Percentiles rank a stretch among this genome's conserved stretches.
Evolutionary conservation across 1,139 yeast genomes (phyloP).

Genomic region (Keqinozyma sinolaborantium): DNA sequence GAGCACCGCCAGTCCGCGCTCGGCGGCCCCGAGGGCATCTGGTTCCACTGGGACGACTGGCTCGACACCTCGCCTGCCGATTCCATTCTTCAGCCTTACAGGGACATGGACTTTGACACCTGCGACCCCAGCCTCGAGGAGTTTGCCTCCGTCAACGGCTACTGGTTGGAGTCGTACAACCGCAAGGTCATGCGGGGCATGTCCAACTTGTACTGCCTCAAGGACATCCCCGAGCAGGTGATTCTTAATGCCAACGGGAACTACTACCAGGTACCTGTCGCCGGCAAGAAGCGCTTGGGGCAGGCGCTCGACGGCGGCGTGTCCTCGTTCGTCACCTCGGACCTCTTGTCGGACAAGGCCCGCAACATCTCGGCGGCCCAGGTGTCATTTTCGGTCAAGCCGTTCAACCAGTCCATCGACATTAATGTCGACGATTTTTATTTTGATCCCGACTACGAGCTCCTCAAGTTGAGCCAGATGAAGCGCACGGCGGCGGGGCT

Average conservation of each 20-base stretch:
- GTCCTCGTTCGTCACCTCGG: constrained; percentile 7
- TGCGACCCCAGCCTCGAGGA: constrained; percentile 20
- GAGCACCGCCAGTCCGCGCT: constrained; percentile 4
- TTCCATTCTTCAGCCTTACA: constrained; percentile 15
- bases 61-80: constrained; percentile 29
- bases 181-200: constrained; percentile 33
- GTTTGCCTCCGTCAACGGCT: constrained; percentile 31
- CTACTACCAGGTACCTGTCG: constrained; percentile 28
- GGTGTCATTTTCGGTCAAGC: constrained; percentile 4
- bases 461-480: constrained; percentile 19
- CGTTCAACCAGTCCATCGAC: constrained; percentile 10
- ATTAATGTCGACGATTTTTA: constrained; percentile 25
- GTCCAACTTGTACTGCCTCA: constrained; percentile 32
- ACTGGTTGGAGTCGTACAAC: constrained; percentile 31
- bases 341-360: constrained; percentile 10
- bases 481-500: constrained; percentile 14
- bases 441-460: constrained; percentile 29
- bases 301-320: constrained; percentile 6
- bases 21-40: constrained; percentile 19
- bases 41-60: constrained; percentile 46
- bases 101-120: constrained; percentile 15
- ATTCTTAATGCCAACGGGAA: constrained; percentile 23
- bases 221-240: constrained; percentile 26
- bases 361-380: constrained; percentile 2
- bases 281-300: constrained; percentile 23